Conservation (phyloP, 164 flowering plant species). For the Stephania yunnanensis region DNA sequence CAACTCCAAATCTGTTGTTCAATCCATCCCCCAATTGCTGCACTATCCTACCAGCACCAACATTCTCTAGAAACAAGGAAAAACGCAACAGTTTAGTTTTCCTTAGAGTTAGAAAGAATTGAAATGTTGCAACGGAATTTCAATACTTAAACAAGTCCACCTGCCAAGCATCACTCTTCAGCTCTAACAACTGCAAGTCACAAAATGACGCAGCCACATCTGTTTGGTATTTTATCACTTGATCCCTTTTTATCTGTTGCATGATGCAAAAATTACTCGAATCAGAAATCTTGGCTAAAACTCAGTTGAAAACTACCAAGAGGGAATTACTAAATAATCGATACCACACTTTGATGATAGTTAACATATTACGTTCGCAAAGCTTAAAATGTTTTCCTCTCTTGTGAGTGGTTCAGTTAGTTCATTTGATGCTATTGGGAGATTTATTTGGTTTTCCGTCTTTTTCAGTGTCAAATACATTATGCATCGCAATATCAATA, state of each 20-base stretch:
- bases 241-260: conserved; percentile 52
- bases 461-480: too few relatives aligned
- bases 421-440: too few relatives aligned
- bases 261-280: conserved; percentile 1
- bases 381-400: too few relatives aligned
- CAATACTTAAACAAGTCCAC: conserved; percentile 8
- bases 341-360: too few relatives aligned
- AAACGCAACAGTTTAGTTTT: neutral
- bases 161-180: conserved; percentile 15
- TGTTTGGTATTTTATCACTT: conserved; percentile 40
- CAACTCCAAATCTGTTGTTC: neutral
- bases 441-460: too few relatives aligned
- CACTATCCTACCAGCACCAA: conserved; percentile 1
- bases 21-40: neutral
- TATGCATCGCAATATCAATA: too few relatives aligned
- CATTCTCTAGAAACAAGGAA: neutral
- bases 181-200: conserved; percentile 22
- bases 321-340: too few relatives aligned
- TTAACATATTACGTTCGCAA: too few relatives aligned
- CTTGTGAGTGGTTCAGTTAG: too few relatives aligned
- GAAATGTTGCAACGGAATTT: neutral
- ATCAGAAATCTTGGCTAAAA: neutral
- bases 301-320: neutral
- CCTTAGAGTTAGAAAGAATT: neutral
- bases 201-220: conserved; percentile 63